Conservation (phyloP, 78 protist species). For the Chrysochromulina parva region DNA sequence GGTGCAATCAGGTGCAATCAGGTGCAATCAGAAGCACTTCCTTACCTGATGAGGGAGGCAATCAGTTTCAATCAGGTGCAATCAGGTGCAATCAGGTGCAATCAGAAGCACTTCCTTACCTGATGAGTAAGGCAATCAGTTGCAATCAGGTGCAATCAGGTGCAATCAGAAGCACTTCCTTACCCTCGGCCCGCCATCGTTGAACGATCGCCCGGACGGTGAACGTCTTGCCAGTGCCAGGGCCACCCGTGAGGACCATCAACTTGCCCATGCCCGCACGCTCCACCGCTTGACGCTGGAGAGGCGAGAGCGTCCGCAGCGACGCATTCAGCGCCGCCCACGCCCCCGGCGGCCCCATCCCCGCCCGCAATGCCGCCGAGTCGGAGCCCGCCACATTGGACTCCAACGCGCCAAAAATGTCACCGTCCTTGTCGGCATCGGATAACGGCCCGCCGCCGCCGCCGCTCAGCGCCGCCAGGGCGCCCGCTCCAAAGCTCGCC, state of each 20-base stretch:
- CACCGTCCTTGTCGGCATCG: background rate
- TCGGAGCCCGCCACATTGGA: background rate
- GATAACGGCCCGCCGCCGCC: background rate
- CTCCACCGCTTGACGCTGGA: background rate
- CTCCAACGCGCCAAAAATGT: too few species aligned
- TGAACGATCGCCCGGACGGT: background rate
- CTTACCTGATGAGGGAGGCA: too few species aligned
- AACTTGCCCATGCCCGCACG: background rate
- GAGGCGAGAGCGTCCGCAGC: too few species aligned
- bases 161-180: background rate
- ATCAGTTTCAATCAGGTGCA: too few species aligned
- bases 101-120: background rate
- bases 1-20: too few species aligned
- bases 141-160: background rate
- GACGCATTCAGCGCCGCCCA: background rate
- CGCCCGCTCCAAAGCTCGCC: too few species aligned
- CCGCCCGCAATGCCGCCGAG: background rate
- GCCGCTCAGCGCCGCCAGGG: too few species aligned
- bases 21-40: too few species aligned
- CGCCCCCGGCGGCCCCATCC: background rate
- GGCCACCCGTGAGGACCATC: constrained; percentile 5
- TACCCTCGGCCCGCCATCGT: background rate
- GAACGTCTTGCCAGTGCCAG: constrained; percentile 34
- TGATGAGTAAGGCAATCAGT: too few species aligned
- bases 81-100: background rate